phyloP scores from a whole-genome alignment of 495 filamentous ascomycete species.

The Monascus purpureus region DNA sequence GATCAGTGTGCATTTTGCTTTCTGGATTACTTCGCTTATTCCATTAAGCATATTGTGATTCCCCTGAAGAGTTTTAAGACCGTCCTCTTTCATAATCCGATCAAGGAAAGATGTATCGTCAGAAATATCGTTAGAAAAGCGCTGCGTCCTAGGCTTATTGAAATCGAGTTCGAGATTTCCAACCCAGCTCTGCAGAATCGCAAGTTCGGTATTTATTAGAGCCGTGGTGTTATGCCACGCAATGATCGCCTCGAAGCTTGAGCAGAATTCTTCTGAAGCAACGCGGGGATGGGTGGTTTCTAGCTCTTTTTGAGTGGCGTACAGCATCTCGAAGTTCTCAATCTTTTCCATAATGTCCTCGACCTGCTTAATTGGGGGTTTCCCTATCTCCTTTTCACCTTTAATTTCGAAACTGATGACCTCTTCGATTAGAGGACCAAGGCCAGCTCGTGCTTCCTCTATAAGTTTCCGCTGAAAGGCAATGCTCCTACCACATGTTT shows the following conservation, averaged over 20 bases:
- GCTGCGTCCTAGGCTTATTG: slow-evolving; percentile 38
- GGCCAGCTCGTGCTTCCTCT: slow-evolving; percentile 56
- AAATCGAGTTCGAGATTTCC: slow-evolving; percentile 94
- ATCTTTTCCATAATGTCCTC: slow-evolving; percentile 78
- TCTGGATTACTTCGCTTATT: slow-evolving; percentile 70
- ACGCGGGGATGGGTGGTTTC: slow-evolving; percentile 55
- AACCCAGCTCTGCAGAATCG: slow-evolving; percentile 86
- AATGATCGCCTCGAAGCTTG: slow-evolving; percentile 75
- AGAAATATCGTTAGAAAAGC: slow-evolving; percentile 47
- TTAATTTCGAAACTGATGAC: slow-evolving; percentile 89
- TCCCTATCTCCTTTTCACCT: slow-evolving; percentile 82
- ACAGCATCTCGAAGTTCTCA: slow-evolving; percentile 71
- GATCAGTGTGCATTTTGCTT: slow-evolving; percentile 87
- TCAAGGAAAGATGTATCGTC: slow-evolving; percentile 91
- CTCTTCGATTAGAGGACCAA: slow-evolving; percentile 63
- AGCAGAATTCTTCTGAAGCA: slow-evolving; percentile 56
- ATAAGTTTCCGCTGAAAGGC: slow-evolving; percentile 70
- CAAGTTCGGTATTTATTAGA: slow-evolving; percentile 88
- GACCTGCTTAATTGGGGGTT: slow-evolving; percentile 73
- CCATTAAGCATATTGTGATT: slow-evolving; percentile 68
- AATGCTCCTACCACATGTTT: slow-evolving; percentile 67
- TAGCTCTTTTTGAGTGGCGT: slow-evolving; percentile 64
- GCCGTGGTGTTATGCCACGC: slow-evolving; percentile 98
- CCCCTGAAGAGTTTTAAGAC: slow-evolving; percentile 79
- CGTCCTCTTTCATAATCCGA: slow-evolving; percentile 96